A percentile compares a stretch with the other conserved stretches of the same genome.
Conservation (phyloP, 176 grass and related monocot species). For the Oropetium thomaeum region DNA sequence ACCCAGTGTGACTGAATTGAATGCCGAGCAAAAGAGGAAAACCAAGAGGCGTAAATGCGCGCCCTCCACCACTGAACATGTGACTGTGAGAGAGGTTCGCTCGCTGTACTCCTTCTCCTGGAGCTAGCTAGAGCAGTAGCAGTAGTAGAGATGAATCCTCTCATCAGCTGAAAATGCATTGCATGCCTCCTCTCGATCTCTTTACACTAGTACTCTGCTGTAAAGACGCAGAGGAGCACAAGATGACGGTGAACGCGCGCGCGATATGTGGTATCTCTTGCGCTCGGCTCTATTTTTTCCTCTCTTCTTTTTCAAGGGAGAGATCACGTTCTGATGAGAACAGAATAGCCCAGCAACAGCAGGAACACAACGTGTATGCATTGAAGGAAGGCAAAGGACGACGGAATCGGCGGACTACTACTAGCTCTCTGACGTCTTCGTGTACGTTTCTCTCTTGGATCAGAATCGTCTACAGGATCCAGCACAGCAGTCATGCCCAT, state of each 20-base stretch:
- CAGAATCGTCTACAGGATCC: not conserved
- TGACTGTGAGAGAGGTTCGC: too few relatives aligned
- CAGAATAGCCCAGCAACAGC: not conserved
- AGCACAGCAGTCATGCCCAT: constrained; percentile 20
- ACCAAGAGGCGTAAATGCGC: constrained; percentile 41
- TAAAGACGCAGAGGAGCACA: constrained; percentile 28
- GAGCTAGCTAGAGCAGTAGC: not conserved
- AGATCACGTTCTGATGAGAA: not conserved
- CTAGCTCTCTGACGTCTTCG: not conserved
- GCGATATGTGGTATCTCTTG: constrained; percentile 25
- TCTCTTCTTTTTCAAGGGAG: not conserved
- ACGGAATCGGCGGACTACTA: not conserved
- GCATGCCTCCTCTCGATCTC: not conserved
- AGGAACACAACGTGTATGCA: not conserved
- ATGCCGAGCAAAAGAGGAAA: constrained; percentile 46
- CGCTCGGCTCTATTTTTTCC: not conserved
- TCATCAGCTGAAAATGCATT: constrained; percentile 28
- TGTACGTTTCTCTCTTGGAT: not conserved
- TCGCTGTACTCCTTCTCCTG: too few relatives aligned
- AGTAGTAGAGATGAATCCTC: constrained; percentile 2
- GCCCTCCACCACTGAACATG: constrained; percentile 37
- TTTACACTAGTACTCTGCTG: constrained; percentile 1
- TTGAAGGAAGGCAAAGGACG: not conserved
- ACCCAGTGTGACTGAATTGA: constrained; percentile 42
- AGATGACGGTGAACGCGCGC: not conserved